phyloP scores from a whole-genome alignment of 2,329 filamentous ascomycete species.

The Cucurbitaria berberidis region DNA sequence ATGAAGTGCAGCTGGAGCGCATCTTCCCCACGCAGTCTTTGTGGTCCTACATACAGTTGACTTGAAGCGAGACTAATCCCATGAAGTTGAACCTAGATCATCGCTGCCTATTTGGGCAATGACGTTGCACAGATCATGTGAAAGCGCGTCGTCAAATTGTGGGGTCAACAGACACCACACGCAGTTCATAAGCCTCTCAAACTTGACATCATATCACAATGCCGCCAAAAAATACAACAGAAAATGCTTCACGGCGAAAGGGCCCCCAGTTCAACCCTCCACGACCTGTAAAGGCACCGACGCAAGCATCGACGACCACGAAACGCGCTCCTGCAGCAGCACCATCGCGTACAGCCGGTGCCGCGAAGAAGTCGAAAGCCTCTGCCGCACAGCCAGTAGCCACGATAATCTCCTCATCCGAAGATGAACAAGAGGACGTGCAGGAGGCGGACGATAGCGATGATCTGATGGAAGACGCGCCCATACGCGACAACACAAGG shows the following conservation, averaged over 20 bases:
- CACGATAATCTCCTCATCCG: constrained; percentile 38
- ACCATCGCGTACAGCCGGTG: constrained; percentile 22
- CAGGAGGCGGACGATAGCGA: constrained; percentile 28
- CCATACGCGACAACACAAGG: constrained; percentile 17
- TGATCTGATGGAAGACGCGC: constrained; percentile 38
- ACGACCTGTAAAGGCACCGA: constrained; percentile 37
- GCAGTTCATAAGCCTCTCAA: background rate
- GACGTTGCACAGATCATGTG: constrained; percentile 9
- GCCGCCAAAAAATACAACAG: constrained; percentile 33
- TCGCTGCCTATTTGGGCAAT: constrained; percentile 4
- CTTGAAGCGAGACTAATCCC: background rate
- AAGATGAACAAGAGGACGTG: constrained; percentile 36
- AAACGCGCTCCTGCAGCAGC: constrained; percentile 27
- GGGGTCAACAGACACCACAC: background rate
- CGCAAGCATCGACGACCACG: constrained; percentile 25
- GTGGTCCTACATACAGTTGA: background rate
- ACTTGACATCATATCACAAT: constrained; percentile 14
- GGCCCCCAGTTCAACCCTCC: constrained; percentile 48
- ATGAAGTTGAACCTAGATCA: background rate
- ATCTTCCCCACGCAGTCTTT: background rate
- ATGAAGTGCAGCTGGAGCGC: background rate
- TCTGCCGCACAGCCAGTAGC: constrained; percentile 29
- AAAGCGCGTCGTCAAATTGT: constrained; percentile 9
- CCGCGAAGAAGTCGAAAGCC: constrained; percentile 26
- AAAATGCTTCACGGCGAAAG: constrained; percentile 33